A percentile compares a stretch with the other conserved stretches of the same genome.
Conservation (phyloP, 495 filamentous ascomycete genomes). For the Xylaria acuta region DNA sequence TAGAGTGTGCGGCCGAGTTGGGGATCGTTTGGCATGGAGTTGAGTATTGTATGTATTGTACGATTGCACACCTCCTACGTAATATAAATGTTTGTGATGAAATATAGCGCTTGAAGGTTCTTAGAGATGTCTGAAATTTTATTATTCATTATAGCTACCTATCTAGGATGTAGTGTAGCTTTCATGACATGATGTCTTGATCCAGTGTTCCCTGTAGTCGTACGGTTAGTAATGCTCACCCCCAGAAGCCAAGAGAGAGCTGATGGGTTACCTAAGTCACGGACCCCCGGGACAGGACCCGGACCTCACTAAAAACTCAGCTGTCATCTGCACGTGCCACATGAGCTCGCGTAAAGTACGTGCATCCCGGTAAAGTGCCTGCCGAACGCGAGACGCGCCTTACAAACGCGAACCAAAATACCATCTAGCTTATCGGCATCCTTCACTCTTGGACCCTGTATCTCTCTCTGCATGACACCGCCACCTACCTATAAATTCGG, state of each 20-base stretch:
- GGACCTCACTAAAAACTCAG: background rate
- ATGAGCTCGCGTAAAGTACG: conserved; percentile 30
- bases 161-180: background rate
- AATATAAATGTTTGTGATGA: background rate
- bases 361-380: background rate
- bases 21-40: background rate
- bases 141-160: background rate
- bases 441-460: no score
- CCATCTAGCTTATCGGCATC: background rate
- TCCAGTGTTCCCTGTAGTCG: background rate
- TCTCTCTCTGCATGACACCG: background rate
- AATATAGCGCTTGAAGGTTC: background rate
- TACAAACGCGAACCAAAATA: conserved; percentile 8
- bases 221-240: background rate
- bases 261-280: background rate
- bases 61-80: background rate
- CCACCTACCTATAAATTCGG: background rate
- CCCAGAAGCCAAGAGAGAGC: background rate
- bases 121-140: background rate
- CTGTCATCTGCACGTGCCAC: conserved; percentile 18
- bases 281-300: no score
- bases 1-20: background rate
- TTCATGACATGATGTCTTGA: background rate
- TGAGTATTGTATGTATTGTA: conserved; percentile 1
- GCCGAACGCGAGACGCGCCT: conserved; percentile 17